Evolutionary conservation across 768 basidiomycete genomes (phyloP).

Genomic region (Auricularia heimuer): DNA sequence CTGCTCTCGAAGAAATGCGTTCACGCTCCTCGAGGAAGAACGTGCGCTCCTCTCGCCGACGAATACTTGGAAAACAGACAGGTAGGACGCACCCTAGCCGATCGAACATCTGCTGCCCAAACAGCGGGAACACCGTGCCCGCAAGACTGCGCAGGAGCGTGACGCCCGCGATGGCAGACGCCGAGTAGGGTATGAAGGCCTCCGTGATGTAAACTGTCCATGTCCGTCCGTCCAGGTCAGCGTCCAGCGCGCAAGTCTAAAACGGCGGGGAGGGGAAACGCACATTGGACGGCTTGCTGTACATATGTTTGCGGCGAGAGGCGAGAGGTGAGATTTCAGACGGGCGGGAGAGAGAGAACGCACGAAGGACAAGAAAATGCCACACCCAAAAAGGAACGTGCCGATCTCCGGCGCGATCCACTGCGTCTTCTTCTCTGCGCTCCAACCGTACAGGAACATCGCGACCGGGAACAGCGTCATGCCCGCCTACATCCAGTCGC

Average conservation of each 20-base stretch:
- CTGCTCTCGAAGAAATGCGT: too few species aligned
- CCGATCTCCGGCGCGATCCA: constrained; percentile 2
- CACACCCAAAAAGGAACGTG: neutral
- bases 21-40: too few species aligned
- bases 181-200: constrained; percentile 1
- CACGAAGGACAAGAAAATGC: neutral
- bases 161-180: constrained; percentile 3
- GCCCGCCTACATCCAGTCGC: neutral
- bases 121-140: constrained; percentile 3
- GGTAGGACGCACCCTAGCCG: constrained; percentile 1
- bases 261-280: too few species aligned
- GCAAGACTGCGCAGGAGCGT: constrained; percentile 4
- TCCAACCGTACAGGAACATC: constrained; percentile 1
- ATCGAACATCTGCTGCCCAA: constrained; percentile 3
- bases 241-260: too few species aligned
- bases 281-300: neutral
- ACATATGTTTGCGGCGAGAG: too few species aligned
- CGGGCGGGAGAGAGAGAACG: neutral
- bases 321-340: neutral
- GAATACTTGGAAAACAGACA: neutral
- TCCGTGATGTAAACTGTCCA: neutral
- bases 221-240: too few species aligned
- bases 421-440: neutral
- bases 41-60: too few species aligned
- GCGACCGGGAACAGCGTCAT: constrained; percentile 2